Evolutionary conservation across 371 early-diverging fungal species (phyloP).

Genomic region (Lichtheimia ornata): DNA sequence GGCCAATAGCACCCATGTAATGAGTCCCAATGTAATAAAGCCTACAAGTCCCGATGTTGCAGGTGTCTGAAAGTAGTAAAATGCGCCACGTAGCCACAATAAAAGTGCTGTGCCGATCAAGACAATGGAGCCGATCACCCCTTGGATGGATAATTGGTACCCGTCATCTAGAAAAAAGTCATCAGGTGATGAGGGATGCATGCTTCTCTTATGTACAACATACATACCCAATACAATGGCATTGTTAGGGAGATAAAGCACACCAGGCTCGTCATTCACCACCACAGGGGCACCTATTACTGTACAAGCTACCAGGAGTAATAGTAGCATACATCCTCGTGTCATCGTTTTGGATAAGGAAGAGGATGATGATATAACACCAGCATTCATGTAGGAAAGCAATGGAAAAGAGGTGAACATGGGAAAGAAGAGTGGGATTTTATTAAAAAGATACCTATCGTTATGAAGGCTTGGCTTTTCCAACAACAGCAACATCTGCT

Average conservation of each 20-base stretch:
- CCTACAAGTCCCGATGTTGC: slow-evolving; percentile 45
- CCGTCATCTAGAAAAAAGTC: slow-evolving; percentile 32
- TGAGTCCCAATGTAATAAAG: slow-evolving; percentile 26
- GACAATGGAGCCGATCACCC: slow-evolving; percentile 60
- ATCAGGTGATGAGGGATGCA: neutral
- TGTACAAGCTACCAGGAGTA: no score
- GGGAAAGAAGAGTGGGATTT: no score
- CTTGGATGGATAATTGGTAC: slow-evolving; percentile 52
- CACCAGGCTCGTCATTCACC: slow-evolving; percentile 20
- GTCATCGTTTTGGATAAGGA: no score
- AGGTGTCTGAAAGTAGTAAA: slow-evolving; percentile 45
- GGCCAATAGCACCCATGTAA: slow-evolving; percentile 59
- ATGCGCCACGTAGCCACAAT: slow-evolving; percentile 62
- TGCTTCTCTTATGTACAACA: neutral
- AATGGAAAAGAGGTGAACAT: no score
- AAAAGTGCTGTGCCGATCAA: slow-evolving; percentile 64
- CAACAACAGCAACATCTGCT: neutral
- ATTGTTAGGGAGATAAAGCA: slow-evolving; percentile 30
- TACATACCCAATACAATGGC: slow-evolving; percentile 18
- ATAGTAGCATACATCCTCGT: no score
- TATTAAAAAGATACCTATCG: no score
- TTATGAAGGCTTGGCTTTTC: neutral
- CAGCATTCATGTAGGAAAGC: no score
- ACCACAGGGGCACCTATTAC: no score
- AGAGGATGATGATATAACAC: no score